These are phyloP conservation scores for Raphanus sativus DNA, from an alignment of 345 rosid genomes.

Conservation along the genomic window DNA sequence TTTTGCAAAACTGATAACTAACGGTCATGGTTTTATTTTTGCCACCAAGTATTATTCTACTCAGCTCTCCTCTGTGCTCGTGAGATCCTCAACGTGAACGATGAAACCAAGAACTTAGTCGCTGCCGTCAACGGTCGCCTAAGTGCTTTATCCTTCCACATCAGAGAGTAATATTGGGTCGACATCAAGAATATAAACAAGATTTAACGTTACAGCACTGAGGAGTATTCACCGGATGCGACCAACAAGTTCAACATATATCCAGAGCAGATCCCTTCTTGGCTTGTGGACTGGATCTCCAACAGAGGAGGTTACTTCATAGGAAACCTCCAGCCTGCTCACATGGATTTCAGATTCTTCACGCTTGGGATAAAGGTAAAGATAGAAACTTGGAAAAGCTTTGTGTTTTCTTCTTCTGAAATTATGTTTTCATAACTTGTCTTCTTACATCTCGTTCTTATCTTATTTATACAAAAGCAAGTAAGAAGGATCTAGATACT, in stretches of 20 bases:
- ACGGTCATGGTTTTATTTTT: not conserved
- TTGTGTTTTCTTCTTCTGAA: no score
- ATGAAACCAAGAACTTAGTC: constrained; percentile 74
- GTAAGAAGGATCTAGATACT: no score
- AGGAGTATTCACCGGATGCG: constrained; percentile 88
- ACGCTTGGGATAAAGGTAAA: constrained; percentile 53
- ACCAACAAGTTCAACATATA: constrained; percentile 92
- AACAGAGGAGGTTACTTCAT: constrained; percentile 85
- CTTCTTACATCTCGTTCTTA: no score
- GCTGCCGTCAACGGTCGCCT: constrained; percentile 83
- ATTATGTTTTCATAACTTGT: no score
- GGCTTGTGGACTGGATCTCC: constrained; percentile 94
- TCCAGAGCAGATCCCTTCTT: constrained; percentile 94
- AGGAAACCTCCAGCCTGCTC: constrained; percentile 94
- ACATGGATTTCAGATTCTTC: constrained; percentile 98
- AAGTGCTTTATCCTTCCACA: constrained; percentile 85
- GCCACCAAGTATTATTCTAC: constrained; percentile 77
- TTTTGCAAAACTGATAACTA: not conserved
- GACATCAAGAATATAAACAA: constrained; percentile 82
- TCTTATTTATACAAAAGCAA: no score
- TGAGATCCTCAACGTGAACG: constrained; percentile 83
- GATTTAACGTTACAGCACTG: constrained; percentile 92
- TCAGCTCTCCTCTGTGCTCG: constrained; percentile 83
- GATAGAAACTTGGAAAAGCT: no score
- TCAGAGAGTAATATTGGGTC: constrained; percentile 91